A percentile compares a stretch with the other conserved stretches of the same genome.
These are phyloP conservation scores for Claviceps cyperi DNA, from an alignment of 2,329 filamentous ascomycete species.

Conservation along the genomic window DNA sequence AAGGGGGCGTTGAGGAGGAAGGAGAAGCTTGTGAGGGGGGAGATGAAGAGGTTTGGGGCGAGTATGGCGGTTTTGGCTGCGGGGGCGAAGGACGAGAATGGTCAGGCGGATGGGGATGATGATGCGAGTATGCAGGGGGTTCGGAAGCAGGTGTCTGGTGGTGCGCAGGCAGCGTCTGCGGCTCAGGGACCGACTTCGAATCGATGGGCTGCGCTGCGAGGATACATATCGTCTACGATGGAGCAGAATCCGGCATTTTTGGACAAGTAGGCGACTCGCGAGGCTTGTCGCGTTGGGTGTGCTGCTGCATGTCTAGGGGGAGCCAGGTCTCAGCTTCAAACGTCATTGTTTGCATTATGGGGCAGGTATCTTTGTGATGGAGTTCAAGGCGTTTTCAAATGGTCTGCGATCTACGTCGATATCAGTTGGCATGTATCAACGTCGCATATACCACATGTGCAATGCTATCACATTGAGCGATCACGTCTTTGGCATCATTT, in stretches of 20 bases:
- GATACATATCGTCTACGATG: slow-evolving; percentile 76
- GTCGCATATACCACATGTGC: background rate
- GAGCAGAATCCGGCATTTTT: slow-evolving; percentile 71
- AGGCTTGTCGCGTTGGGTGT: background rate
- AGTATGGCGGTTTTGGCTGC: slow-evolving; percentile 64
- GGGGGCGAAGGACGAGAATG: slow-evolving; percentile 7
- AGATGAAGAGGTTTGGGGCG: slow-evolving; percentile 70
- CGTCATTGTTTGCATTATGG: background rate
- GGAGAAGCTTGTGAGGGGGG: slow-evolving; percentile 62
- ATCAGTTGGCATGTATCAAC: background rate
- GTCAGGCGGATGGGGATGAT: slow-evolving; percentile 4
- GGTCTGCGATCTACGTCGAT: background rate
- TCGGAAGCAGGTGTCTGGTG: background rate
- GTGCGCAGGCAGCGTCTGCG: background rate
- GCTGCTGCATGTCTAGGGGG: background rate
- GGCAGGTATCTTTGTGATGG: background rate
- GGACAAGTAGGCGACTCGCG: slow-evolving; percentile 10
- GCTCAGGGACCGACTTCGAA: slow-evolving; percentile 30
- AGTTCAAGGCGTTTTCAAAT: background rate
- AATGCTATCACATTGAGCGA: background rate
- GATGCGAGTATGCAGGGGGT: slow-evolving; percentile 7
- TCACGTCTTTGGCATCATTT: background rate
- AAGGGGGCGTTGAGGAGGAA: slow-evolving; percentile 74
- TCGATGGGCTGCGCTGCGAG: slow-evolving; percentile 69
- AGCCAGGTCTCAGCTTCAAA: background rate